Evolutionary conservation across 148 eudicot species (phyloP).

Genomic region (Rhododendron henanense): DNA sequence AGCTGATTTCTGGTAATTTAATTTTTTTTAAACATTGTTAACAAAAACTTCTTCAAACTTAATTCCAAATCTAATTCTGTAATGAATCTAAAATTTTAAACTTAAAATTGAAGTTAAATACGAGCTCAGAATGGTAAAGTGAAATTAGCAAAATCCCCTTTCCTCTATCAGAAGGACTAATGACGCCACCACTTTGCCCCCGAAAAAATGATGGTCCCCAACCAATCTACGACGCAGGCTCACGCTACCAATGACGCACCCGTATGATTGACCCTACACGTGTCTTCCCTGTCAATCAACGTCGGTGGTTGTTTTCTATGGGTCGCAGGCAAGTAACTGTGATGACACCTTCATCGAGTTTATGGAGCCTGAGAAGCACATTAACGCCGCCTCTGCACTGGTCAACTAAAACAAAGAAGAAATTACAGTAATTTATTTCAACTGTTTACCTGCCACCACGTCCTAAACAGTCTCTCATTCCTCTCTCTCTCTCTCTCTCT

Average conservation of each 20-base stretch:
- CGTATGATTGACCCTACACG: not conserved
- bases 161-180: no score
- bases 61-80: no score
- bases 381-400: not conserved
- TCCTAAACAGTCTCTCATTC: not conserved
- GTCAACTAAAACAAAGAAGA: not conserved
- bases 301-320: not conserved
- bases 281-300: not conserved
- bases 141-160: no score
- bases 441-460: not conserved
- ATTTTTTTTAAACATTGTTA: no score
- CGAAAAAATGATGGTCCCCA: not conserved
- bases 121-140: no score
- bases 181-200: no score
- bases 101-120: no score
- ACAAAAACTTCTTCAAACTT: no score
- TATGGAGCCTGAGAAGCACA: not conserved
- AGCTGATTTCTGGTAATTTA: no score
- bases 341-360: not conserved
- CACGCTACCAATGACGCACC: not conserved
- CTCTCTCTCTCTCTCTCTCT: not conserved
- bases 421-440: not conserved
- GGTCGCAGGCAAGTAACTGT: not conserved
- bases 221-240: not conserved
- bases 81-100: no score